Percentiles rank a stretch among this genome's conserved stretches.
phyloP scores from a whole-genome alignment of 2,329 filamentous ascomycete species.

The Amesomyces nigricolor region DNA sequence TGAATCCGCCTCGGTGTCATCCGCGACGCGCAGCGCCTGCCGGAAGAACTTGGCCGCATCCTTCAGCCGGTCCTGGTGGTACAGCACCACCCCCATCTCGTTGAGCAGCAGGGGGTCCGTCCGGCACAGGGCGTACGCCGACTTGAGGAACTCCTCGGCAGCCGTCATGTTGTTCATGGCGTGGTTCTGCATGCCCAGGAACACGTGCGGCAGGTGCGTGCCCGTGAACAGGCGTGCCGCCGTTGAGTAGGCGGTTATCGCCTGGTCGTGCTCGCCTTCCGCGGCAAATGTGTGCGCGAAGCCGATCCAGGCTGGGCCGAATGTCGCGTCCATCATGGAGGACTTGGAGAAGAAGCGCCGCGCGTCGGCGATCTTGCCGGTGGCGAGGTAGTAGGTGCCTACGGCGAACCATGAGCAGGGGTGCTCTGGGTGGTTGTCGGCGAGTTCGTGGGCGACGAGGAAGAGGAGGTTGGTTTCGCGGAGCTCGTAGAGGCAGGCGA shows the following conservation, averaged over 20 bases:
- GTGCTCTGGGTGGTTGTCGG: conserved; percentile 85
- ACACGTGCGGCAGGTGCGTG: conserved; percentile 90
- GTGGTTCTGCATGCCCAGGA: conserved; percentile 97
- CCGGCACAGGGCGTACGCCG: conserved; percentile 75
- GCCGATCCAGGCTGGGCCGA: conserved; percentile 95
- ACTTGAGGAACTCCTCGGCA: conserved; percentile 89
- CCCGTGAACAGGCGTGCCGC: conserved; percentile 93
- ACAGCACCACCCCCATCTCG: conserved; percentile 93
- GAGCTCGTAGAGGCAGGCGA: conserved; percentile 87
- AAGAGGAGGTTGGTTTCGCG: conserved; percentile 83
- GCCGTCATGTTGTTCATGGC: conserved; percentile 91
- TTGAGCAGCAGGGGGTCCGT: conserved; percentile 88
- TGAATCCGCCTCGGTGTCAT: conserved; percentile 75
- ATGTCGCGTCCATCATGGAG: conserved; percentile 95
- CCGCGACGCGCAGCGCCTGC: conserved; percentile 69
- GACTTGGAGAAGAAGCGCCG: conserved; percentile 95
- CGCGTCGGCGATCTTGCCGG: conserved; percentile 84
- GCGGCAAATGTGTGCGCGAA: conserved; percentile 98
- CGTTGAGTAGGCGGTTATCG: conserved; percentile 94
- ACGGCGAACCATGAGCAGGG: conserved; percentile 91
- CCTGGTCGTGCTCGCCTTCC: conserved; percentile 96
- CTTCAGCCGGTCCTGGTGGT: conserved; percentile 75
- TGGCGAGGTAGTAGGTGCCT: conserved; percentile 88
- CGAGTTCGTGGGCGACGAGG: conserved; percentile 84
- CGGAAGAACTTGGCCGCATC: conserved; percentile 74